A percentile compares a stretch with the other conserved stretches of the same genome.
phyloP scores from a whole-genome alignment of 768 basidiomycete genomes.

The Lactarius hengduanensis region DNA sequence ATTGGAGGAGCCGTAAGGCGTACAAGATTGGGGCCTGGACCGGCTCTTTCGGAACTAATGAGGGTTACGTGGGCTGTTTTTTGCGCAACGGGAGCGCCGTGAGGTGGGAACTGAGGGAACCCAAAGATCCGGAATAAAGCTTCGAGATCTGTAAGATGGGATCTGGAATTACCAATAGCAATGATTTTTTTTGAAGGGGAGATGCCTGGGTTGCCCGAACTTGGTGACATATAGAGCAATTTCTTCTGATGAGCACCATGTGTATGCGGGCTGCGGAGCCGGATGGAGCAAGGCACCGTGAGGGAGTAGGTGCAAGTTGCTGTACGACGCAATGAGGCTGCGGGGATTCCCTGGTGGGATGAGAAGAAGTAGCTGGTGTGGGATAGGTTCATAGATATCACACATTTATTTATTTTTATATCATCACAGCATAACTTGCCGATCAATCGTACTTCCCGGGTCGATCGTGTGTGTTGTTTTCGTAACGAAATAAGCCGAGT shows the following conservation, averaged over 20 bases:
- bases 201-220: neutral
- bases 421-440: neutral
- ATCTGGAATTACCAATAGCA: conserved; percentile 1
- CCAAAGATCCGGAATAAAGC: conserved; percentile 15
- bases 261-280: conserved; percentile 13
- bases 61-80: neutral
- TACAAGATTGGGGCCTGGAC: neutral
- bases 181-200: neutral
- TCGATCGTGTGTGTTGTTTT: neutral
- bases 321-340: neutral
- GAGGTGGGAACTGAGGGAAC: conserved; percentile 3
- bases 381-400: neutral
- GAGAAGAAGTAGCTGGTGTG: too few relatives aligned
- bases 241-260: neutral
- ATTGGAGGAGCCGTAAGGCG: neutral
- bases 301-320: neutral
- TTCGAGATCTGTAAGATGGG: conserved; percentile 5
- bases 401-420: neutral
- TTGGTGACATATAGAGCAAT: neutral
- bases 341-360: neutral
- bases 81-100: neutral
- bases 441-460: neutral
- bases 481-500: neutral
- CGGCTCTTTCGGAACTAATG: neutral
- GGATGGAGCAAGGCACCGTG: neutral